phyloP scores from a whole-genome alignment of 345 rosid species.

The Chamaenerion angustifolium region DNA sequence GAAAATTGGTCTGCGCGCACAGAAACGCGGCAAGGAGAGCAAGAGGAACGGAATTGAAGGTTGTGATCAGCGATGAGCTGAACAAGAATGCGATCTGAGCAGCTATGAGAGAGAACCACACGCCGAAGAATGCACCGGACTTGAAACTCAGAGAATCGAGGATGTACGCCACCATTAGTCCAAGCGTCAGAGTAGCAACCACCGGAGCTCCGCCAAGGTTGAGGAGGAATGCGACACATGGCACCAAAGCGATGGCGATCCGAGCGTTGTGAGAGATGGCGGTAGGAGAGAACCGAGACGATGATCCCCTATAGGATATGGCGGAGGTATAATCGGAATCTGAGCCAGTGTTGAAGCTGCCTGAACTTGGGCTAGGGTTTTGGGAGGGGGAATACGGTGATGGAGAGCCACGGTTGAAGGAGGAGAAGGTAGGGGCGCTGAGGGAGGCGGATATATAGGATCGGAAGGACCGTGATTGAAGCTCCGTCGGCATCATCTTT shows the following conservation, averaged over 20 bases:
- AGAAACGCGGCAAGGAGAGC: conserved; percentile 58
- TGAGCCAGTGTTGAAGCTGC: conserved; percentile 15
- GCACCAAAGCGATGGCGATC: conserved; percentile 65
- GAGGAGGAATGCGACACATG: conserved; percentile 77
- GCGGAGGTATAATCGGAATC: conserved; percentile 16
- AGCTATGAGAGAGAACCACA: conserved; percentile 74
- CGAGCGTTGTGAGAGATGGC: conserved; percentile 67
- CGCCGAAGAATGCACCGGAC: conserved; percentile 67
- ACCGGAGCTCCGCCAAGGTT: conserved; percentile 96
- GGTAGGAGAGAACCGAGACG: conserved; percentile 66
- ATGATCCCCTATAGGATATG: conserved; percentile 22
- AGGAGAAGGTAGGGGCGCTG: conserved; percentile 30
- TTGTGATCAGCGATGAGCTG: conserved; percentile 39
- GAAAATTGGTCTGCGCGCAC: conserved; percentile 62
- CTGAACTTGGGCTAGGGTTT: conserved; percentile 28
- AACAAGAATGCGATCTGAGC: conserved; percentile 96
- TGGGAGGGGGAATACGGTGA: conserved; percentile 20
- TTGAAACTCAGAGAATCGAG: conserved; percentile 77
- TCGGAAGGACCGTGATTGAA: conserved; percentile 74
- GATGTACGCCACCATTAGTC: conserved; percentile 86
- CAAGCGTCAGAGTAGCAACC: conserved; percentile 53
- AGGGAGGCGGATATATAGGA: conserved; percentile 48
- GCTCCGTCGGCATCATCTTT: conserved; percentile 89
- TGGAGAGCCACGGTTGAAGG: conserved; percentile 20
- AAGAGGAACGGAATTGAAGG: conserved; percentile 55